Evolutionary conservation across 257 asterid genomes (phyloP), one percentile per base, ranked within the genome.

Genomic region (Nicotiana knightiana): DNA sequence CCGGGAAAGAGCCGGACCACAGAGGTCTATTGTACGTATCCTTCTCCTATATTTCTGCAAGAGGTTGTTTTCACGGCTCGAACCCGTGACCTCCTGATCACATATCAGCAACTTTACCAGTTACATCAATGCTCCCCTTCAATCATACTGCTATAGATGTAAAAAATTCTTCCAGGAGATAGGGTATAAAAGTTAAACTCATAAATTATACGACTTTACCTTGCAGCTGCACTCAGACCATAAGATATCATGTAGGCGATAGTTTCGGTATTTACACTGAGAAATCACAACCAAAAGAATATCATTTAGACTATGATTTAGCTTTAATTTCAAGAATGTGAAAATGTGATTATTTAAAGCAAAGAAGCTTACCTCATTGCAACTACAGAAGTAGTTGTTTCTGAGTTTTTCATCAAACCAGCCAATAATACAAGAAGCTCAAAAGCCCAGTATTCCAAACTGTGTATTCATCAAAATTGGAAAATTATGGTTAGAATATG

Each of bases 361-460:
- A 43, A 70, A 6, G 46, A 75, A 62, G 53, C 89, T 80, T 43
- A 43, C 99, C 98, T 91, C 93, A 96, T 94, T 32, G 95, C 99
- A 68, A 96, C 87, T 21, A 96, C 75, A 1, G 99, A 92, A 57
- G 99, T 96, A 3, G 91, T 77, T 39, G 91, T 67, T 82, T 92
- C 89, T 4, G 99, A 82, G 63, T 93, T 81, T 26, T 98, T 98
- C 99, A 96, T 90, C 83, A 93, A 76, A 53, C 99, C 97, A 0
- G 97, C 97, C 78, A 94, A 79, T 68, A 96, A 80, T 55, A 96
- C 99, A 28, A 94, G 97, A 82, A 88, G 76, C 92, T 96, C 99
- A 63, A 92, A 93, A 75, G 97, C 98, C 94, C 98, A 93, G 39
- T 86, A 90, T 81, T 96, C 98, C 89, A 96, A 81, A 81, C 99